These are phyloP conservation scores for Irpex lacteus DNA, from an alignment of 1,284 basidiomycete species.

Conservation along the genomic window DNA sequence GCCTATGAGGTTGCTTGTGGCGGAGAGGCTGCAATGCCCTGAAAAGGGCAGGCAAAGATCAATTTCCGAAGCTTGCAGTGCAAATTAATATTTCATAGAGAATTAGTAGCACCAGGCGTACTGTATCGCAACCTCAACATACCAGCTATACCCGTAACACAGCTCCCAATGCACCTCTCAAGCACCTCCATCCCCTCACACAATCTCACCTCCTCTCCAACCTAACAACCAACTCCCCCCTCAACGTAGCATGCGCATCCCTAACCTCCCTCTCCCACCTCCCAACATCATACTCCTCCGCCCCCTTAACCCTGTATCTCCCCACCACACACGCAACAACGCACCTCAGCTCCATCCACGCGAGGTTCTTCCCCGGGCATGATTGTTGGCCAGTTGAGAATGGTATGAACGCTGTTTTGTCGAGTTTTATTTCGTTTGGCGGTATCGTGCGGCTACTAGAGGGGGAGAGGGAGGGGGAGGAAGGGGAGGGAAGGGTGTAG, in stretches of 20 bases:
- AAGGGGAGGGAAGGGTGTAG: slow-evolving; percentile 6
- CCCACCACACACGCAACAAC: slow-evolving; percentile 19
- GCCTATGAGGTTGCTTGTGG: too few species aligned
- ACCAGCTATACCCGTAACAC: too few species aligned
- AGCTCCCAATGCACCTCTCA: too few species aligned
- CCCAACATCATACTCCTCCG: slow-evolving; percentile 11
- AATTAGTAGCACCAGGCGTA: too few species aligned
- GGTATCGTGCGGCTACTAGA: too few species aligned
- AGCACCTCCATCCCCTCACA: not conserved
- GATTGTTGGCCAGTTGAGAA: slow-evolving; percentile 19
- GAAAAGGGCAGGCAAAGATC: too few species aligned
- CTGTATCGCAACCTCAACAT: too few species aligned
- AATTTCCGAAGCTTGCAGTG: too few species aligned
- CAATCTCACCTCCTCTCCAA: not conserved
- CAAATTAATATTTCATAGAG: too few species aligned
- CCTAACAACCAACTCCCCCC: slow-evolving; percentile 5
- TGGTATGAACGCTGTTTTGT: slow-evolving; percentile 18
- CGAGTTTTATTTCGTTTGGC: slow-evolving; percentile 1
- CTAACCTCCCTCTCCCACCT: slow-evolving; percentile 17
- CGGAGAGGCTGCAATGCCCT: too few species aligned
- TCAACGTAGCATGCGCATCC: slow-evolving; percentile 16
- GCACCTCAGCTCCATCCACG: slow-evolving; percentile 21
- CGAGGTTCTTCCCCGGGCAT: slow-evolving; percentile 26
- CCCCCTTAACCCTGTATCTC: not conserved
- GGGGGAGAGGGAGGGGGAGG: not conserved